phyloP scores from a whole-genome alignment of 2,329 filamentous ascomycete genomes.

The Nemania sp. region DNA sequence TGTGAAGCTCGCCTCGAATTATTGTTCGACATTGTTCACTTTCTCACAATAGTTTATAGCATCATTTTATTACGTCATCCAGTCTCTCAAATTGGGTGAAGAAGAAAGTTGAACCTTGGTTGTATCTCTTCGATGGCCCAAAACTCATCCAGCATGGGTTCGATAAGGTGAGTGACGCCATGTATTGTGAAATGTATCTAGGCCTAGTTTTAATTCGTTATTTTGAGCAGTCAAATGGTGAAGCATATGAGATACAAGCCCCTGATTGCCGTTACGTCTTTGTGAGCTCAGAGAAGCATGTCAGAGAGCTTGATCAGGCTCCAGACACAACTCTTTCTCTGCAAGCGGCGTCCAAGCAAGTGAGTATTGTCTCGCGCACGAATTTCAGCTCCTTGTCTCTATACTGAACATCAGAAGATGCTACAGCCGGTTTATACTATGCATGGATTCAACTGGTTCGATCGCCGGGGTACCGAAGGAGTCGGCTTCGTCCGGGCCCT shows the following conservation, averaged over 20 bases:
- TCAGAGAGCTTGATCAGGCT: constrained; percentile 3
- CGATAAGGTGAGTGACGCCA: not conserved
- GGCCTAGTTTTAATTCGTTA: not conserved
- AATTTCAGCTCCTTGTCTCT: too few relatives aligned
- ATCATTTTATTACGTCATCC: too few relatives aligned
- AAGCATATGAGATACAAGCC: not conserved
- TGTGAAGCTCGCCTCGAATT: too few relatives aligned
- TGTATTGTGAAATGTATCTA: too few relatives aligned
- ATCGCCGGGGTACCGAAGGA: constrained; percentile 35
- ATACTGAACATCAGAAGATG: too few relatives aligned
- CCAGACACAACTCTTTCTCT: not conserved
- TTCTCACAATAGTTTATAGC: too few relatives aligned
- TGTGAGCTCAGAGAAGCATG: not conserved
- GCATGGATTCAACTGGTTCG: constrained; percentile 39
- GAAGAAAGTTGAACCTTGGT: not conserved
- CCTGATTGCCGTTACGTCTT: constrained; percentile 8
- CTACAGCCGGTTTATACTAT: constrained; percentile 34
- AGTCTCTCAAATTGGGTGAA: too few relatives aligned
- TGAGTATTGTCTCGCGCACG: not conserved
- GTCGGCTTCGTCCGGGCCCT: constrained; percentile 31
- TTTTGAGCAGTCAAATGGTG: not conserved
- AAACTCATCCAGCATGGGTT: not conserved
- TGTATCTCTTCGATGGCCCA: not conserved
- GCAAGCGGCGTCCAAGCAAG: constrained; percentile 9
- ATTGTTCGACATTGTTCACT: too few relatives aligned